A percentile compares a stretch with the other conserved stretches of the same genome.
Evolutionary conservation across 2,329 filamentous ascomycete species (phyloP).

Genomic region (Juglanconis oblonga): DNA sequence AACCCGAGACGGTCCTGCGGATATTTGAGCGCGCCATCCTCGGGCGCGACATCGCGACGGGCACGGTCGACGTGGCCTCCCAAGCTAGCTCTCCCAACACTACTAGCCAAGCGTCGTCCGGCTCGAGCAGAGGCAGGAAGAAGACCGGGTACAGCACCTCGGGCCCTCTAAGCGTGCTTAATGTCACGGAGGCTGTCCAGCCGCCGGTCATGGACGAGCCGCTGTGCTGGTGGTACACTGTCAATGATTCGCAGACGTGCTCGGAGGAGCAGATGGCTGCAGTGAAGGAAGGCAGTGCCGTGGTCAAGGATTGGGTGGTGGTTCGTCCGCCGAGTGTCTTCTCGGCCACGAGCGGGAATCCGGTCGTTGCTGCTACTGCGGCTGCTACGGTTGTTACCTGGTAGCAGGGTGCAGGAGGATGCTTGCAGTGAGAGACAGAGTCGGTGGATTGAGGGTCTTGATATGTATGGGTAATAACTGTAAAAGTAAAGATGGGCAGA

Average conservation of each 20-base stretch:
- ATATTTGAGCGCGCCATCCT: constrained; percentile 49
- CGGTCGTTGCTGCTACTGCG: neutral
- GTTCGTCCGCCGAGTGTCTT: constrained; percentile 2
- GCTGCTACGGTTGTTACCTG: neutral
- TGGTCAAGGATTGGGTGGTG: constrained; percentile 44
- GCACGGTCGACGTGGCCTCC: constrained; percentile 36
- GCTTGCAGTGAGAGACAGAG: neutral
- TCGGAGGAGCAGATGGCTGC: constrained; percentile 39
- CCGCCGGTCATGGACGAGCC: constrained; percentile 33
- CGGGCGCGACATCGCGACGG: constrained; percentile 51
- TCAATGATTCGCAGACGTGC: constrained; percentile 32
- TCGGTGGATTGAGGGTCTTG: no score
- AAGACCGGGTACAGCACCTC: constrained; percentile 24
- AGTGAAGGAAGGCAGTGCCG: constrained; percentile 41
- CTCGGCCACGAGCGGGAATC: constrained; percentile 10
- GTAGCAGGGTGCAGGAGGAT: neutral
- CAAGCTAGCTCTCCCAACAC: constrained; percentile 20
- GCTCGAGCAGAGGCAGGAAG: neutral
- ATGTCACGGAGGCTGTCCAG: constrained; percentile 40
- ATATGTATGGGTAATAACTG: no score
- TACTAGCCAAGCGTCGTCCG: neutral
- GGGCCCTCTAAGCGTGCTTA: constrained; percentile 37
- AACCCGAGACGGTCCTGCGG: constrained; percentile 47
- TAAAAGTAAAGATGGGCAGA: no score
- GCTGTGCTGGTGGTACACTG: constrained; percentile 41